Evolutionary conservation across 2,329 filamentous ascomycete species (phyloP), one percentile per base, ranked within the genome.

Genomic region (Geosmithia flava): DNA sequence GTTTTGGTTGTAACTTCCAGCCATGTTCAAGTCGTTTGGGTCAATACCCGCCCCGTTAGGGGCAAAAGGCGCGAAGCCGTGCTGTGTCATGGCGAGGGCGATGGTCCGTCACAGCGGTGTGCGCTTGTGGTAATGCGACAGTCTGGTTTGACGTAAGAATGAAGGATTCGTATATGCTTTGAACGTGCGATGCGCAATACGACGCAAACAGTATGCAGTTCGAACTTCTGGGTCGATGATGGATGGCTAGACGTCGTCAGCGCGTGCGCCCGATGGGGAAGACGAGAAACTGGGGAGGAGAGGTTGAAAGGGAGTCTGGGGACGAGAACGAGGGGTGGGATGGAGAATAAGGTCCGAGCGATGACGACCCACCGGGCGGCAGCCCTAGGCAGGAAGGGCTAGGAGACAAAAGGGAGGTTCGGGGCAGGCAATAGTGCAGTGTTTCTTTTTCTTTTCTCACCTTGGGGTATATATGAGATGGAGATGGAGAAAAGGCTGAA

Each of bases 11-110:
- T 75, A 83, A 50, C 72, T 71, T 54, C 73, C 74, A 15, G 66
- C 62, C 80, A 91, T 86, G 56, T 80, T 80, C 51, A 96, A 75
- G 53, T 93, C 87, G 52, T 87, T 91, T 11, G 91, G 91, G 60
- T 96, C 87, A 59, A 96, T 83, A 59, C 76, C 76, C 45, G 74
- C 68, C 50, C 68, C 71, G 53, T 72, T 74, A 54, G 75, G 74
- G 57, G 68, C 66, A 59, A 78, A 79, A 54, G 76, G 74, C 59
- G 68, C 68, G 62, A 78, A 80, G 56, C 67, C 65, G 66, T 77
- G 74, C 48, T 76, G 74, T 55, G 75, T 71, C 75, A 79, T 79
- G 51, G 56, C 56, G 51, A 54, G 42, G n/a, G 10, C 39, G 30
- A 47, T 10, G 37, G 20, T 15, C 20, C 16, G 33, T 27, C 23